Conservation (phyloP, 768 basidiomycete species). For the Lactifluus rugatus region DNA sequence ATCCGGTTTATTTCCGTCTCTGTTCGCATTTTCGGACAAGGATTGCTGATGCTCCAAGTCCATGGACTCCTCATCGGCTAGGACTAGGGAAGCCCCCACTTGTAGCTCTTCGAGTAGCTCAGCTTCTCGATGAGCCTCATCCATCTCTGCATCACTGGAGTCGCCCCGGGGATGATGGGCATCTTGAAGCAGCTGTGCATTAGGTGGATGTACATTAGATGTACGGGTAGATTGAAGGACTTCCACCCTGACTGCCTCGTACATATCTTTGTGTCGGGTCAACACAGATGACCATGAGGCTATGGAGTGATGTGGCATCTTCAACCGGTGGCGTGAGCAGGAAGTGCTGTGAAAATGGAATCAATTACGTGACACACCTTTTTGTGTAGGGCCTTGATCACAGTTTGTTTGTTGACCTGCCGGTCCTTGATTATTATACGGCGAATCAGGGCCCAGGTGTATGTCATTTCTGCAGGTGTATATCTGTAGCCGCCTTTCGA, state of each 20-base stretch:
- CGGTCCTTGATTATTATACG: slow-evolving; percentile 7
- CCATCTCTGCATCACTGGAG: not conserved
- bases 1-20: not conserved
- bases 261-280: slow-evolving; percentile 25
- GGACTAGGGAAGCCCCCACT: slow-evolving; percentile 6
- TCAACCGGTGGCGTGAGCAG: not conserved
- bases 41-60: slow-evolving; percentile 4
- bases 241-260: slow-evolving; percentile 36
- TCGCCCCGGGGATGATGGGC: not conserved
- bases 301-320: slow-evolving; percentile 54
- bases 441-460: slow-evolving; percentile 11
- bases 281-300: slow-evolving; percentile 44
- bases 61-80: not conserved
- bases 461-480: slow-evolving; percentile 15
- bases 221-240: not conserved
- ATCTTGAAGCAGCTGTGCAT: not conserved
- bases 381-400: not conserved
- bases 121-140: not conserved
- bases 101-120: slow-evolving; percentile 12
- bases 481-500: slow-evolving; percentile 9
- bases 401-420: not conserved
- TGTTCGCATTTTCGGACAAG: not conserved
- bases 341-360: not conserved
- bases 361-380: slow-evolving; percentile 1
- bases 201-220: not conserved